Percentiles rank a stretch among this genome's conserved stretches.
These are phyloP conservation scores for Passiflora organensis DNA, from an alignment of 345 rosid genomes.

Conservation along the genomic window DNA sequence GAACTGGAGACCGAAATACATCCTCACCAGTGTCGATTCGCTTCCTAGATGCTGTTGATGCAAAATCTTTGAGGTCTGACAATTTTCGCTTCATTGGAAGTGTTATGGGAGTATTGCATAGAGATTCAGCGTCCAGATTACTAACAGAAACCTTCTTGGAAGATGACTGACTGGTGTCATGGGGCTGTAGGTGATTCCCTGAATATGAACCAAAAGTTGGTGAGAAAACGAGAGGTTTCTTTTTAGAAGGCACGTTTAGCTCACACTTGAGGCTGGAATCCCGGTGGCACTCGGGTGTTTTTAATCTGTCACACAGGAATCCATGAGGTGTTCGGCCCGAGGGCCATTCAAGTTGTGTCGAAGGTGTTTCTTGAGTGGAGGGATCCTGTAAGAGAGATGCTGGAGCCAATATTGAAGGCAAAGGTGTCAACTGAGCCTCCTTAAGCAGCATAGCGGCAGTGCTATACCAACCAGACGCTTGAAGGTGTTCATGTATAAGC, in stretches of 20 bases:
- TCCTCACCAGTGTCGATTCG: conserved; percentile 61
- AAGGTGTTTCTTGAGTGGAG: conserved; percentile 53
- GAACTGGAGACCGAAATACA: conserved; percentile 60
- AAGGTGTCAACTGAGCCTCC: conserved; percentile 89
- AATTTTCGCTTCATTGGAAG: conserved; percentile 76
- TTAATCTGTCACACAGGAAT: conserved; percentile 52
- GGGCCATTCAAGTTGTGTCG: conserved; percentile 75
- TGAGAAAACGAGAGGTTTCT: conserved; percentile 71
- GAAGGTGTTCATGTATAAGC: conserved; percentile 95
- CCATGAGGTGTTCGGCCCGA: conserved; percentile 67
- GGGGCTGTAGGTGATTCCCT: conserved; percentile 39
- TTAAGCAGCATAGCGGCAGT: conserved; percentile 64
- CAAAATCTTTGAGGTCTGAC: conserved; percentile 61
- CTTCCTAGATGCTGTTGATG: conserved; percentile 50
- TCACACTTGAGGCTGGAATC: conserved; percentile 43
- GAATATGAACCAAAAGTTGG: conserved; percentile 54
- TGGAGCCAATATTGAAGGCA: conserved; percentile 61
- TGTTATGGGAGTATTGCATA: conserved; percentile 59
- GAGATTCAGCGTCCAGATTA: conserved; percentile 46
- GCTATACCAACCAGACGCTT: conserved; percentile 72
- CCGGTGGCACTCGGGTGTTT: conserved; percentile 36
- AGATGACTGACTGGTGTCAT: conserved; percentile 41
- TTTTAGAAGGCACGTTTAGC: conserved; percentile 49
- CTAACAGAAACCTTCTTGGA: conserved; percentile 33
- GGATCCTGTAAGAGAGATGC: conserved; percentile 55